These are phyloP conservation scores for Exophiala sp. DNA, from an alignment of 2,329 filamentous ascomycete genomes.

Conservation along the genomic window DNA sequence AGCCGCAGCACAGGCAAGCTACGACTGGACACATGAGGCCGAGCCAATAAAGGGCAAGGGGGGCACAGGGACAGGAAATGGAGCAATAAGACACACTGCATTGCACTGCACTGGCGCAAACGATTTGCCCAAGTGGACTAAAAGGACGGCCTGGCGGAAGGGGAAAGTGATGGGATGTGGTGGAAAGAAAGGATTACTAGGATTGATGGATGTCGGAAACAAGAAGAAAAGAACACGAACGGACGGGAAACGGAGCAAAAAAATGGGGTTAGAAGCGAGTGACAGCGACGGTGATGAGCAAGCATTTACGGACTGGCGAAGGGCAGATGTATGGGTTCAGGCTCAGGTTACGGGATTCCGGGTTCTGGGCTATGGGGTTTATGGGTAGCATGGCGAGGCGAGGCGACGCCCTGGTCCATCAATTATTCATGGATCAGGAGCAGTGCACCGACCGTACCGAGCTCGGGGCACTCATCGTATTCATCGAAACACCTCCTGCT, in stretches of 20 bases:
- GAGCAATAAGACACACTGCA: slow-evolving; percentile 21
- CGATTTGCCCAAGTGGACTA: slow-evolving; percentile 28
- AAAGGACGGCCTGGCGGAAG: slow-evolving; percentile 26
- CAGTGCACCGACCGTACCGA: slow-evolving; percentile 9
- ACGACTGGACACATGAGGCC: slow-evolving; percentile 22
- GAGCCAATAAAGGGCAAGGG: slow-evolving; percentile 18
- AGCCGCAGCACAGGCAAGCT: slow-evolving; percentile 23
- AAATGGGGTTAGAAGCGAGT: background rate
- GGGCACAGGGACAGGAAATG: slow-evolving; percentile 17
- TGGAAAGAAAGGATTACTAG: slow-evolving; percentile 25
- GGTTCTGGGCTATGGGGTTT: background rate
- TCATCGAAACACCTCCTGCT: slow-evolving; percentile 1
- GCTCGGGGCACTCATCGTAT: slow-evolving; percentile 11
- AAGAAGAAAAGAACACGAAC: slow-evolving; percentile 14
- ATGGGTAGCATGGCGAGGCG: background rate
- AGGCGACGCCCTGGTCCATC: background rate
- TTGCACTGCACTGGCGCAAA: slow-evolving; percentile 25
- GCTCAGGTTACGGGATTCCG: no score
- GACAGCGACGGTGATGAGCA: slow-evolving; percentile 1
- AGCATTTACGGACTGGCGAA: background rate
- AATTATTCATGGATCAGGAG: no score
- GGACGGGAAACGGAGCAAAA: slow-evolving; percentile 15
- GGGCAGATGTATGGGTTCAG: background rate
- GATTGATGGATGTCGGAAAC: slow-evolving; percentile 21
- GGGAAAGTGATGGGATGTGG: slow-evolving; percentile 25